These are phyloP conservation scores for Candida rishiriensis DNA, from an alignment of 805 yeast species.

Conservation along the genomic window DNA sequence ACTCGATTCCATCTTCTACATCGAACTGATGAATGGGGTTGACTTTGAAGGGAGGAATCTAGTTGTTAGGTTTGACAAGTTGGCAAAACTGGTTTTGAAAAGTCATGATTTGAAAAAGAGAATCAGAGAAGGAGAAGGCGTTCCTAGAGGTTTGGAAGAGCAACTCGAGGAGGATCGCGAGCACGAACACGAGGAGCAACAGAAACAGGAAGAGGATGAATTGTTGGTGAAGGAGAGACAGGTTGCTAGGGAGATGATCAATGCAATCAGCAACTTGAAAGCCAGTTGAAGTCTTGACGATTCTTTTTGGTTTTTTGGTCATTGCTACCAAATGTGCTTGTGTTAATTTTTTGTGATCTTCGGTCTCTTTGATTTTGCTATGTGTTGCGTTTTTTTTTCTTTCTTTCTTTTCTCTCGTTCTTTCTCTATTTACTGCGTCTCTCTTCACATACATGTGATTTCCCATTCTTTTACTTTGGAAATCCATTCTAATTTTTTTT, in stretches of 20 bases:
- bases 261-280: constrained; percentile 17
- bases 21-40: constrained; percentile 44
- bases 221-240: constrained; percentile 20
- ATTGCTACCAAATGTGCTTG: too few species aligned
- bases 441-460: too few species aligned
- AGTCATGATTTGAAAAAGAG: constrained; percentile 21
- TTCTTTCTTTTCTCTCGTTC: too few species aligned
- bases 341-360: too few species aligned
- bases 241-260: constrained; percentile 24
- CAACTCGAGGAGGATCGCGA: constrained; percentile 3
- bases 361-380: too few species aligned
- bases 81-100: constrained; percentile 36
- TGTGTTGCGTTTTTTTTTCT: too few species aligned
- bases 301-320: background rate
- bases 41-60: constrained; percentile 57
- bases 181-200: background rate
- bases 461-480: too few species aligned
- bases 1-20: constrained; percentile 44
- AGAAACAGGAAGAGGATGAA: background rate
- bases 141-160: constrained; percentile 5
- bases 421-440: too few species aligned
- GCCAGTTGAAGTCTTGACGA: too few species aligned
- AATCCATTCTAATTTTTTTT: too few species aligned
- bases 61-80: constrained; percentile 57
- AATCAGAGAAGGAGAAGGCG: constrained; percentile 4